Evolutionary conservation across 257 asterid genomes (phyloP), one percentile per base, ranked within the genome.

Genomic region (Phtheirospermum japonicum): DNA sequence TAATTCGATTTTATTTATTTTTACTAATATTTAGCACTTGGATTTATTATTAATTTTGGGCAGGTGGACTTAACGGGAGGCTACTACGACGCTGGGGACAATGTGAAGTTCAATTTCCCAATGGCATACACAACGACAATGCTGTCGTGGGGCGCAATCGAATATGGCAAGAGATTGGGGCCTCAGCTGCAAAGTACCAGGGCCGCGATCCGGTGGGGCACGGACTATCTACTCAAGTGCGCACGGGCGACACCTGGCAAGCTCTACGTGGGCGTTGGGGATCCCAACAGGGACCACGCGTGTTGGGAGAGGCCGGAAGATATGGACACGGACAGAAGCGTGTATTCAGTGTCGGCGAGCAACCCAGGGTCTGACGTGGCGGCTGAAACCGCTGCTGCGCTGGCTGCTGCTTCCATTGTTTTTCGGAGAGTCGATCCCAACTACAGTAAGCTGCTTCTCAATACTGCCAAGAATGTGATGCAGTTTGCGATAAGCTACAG

Each of bases 271-370:
- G 95, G 95, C 7, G 95, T 90, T 0, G 98, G 98, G 0, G 96
- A 90, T 18, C 91, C 98, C 4, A 82, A 74, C 34, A 57, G 77
- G 2, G 98, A 90, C 76, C 97, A 90, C 42, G 72, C n/a, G 36
- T 90, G 97, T 14, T 90, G 97, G 96, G 90, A 87, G 71, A 75
- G 97, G 76, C 97, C 97, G 0, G 97, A 90, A 55, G 95, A 90
- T 20, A 90, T 90, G 95, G 97, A 87, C 81, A 82, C 96, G 2
- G 12, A 61, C 2, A 68, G 98, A 17, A 73, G 42, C 20, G 89
- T 82, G 3, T 90, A 78, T 56, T 87, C 70, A 0, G 93, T 90
- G 10, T 85, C 96, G 0, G 56, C 85, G 0, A 28, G n/a, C 58
- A 85, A 82, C 61, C 98, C 96, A 0, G 98, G 98, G 5, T 85